Conservation (phyloP, 805 yeast genomes). For the Lipomyces yamadae region DNA sequence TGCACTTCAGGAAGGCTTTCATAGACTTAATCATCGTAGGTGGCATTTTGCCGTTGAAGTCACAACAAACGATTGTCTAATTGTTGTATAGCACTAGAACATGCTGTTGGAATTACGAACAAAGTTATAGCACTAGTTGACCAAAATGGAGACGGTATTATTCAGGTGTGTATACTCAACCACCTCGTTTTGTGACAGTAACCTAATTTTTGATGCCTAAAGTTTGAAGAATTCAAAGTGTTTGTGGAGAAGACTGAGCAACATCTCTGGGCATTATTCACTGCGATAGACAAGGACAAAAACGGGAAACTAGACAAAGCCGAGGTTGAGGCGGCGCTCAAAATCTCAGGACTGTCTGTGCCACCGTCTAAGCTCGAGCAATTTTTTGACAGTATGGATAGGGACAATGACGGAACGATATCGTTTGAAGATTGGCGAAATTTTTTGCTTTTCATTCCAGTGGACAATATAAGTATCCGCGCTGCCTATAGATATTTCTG, state of each 20-base stretch:
- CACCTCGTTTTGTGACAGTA: neutral
- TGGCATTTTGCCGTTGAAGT: constrained; percentile 55
- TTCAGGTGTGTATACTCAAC: constrained; percentile 20
- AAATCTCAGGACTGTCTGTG: constrained; percentile 59
- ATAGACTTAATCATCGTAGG: constrained; percentile 58
- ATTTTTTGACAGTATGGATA: constrained; percentile 61
- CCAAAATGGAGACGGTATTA: constrained; percentile 31
- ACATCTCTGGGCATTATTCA: constrained; percentile 39
- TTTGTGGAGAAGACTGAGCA: constrained; percentile 40
- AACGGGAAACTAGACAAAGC: constrained; percentile 52
- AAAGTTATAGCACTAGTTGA: constrained; percentile 29
- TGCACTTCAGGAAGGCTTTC: constrained; percentile 50
- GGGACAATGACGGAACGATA: constrained; percentile 47
- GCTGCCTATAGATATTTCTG: constrained; percentile 82
- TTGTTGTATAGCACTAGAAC: constrained; percentile 26
- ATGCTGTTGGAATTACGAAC: constrained; percentile 29
- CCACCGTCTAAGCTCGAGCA: constrained; percentile 57
- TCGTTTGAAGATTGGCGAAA: constrained; percentile 87
- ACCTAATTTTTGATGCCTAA: constrained; percentile 9
- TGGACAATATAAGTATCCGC: constrained; percentile 56
- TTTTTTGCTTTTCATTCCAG: constrained; percentile 80
- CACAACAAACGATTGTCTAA: constrained; percentile 53
- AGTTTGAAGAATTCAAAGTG: constrained; percentile 38
- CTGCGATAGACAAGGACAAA: constrained; percentile 40
- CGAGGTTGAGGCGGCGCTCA: constrained; percentile 71